These are phyloP conservation scores for Blechomonas ayalai DNA, from an alignment of 208 protist species.

Conservation along the genomic window DNA sequence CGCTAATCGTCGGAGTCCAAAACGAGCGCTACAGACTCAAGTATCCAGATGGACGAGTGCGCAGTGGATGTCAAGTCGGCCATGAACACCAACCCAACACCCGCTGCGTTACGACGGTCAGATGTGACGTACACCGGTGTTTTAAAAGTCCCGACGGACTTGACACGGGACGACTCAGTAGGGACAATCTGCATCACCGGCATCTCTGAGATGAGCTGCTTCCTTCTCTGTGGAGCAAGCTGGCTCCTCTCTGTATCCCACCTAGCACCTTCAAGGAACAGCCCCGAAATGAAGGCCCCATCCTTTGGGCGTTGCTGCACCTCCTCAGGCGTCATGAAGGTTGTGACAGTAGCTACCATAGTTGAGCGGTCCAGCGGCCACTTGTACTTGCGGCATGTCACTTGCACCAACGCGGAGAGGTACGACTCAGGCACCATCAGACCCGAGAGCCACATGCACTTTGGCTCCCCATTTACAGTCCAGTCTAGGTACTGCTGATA, in stretches of 20 bases:
- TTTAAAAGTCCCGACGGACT: conserved; percentile 92
- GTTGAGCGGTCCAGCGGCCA: conserved; percentile 98
- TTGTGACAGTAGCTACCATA: conserved; percentile 93
- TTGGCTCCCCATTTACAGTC: conserved; percentile 93
- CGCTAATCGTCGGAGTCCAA: conserved; percentile 90
- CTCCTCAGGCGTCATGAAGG: conserved; percentile 55
- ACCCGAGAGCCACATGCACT: conserved; percentile 98
- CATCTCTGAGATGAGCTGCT: conserved; percentile 95
- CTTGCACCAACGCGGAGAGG: conserved; percentile 97
- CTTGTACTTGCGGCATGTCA: conserved; percentile 94
- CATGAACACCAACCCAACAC: conserved; percentile 97
- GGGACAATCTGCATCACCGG: conserved; percentile 98
- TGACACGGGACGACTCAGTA: conserved; percentile 92
- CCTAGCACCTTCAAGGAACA: conserved; percentile 96
- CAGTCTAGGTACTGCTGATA: conserved; percentile 94
- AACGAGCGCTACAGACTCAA: conserved; percentile 94
- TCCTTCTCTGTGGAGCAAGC: conserved; percentile 90
- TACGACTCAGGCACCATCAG: conserved; percentile 99
- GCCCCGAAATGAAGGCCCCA: conserved; percentile 95
- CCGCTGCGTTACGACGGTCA: conserved; percentile 94
- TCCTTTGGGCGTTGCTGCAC: conserved; percentile 76
- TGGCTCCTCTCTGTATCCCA: conserved; percentile 90
- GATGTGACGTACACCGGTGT: conserved; percentile 99
- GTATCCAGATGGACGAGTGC: conserved; percentile 94
- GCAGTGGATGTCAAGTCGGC: conserved; percentile 91